These are phyloP conservation scores for Cladochytrium replicatum DNA, from an alignment of 192 early-diverging fungal genomes.

Conservation along the genomic window DNA sequence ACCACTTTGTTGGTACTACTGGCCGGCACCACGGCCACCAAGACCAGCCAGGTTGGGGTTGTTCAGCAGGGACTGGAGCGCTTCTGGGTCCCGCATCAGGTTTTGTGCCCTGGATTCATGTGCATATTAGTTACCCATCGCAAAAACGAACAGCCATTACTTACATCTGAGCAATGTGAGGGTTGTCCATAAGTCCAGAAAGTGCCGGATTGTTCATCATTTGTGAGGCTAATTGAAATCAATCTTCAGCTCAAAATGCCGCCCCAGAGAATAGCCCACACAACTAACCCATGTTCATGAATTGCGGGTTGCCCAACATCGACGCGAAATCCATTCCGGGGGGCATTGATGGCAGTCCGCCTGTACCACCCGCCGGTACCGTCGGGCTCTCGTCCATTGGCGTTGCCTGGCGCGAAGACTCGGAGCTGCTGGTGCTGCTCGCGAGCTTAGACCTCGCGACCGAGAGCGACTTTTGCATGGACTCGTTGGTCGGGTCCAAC, in stretches of 20 bases:
- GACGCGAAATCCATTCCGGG: conserved; percentile 70
- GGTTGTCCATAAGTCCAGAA: conserved; percentile 92
- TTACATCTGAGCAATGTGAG: conserved; percentile 74
- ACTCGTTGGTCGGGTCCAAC: conserved; percentile 65
- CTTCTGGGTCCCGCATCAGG: conserved; percentile 61
- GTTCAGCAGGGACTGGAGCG: conserved; percentile 54
- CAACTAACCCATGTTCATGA: conserved; percentile 80
- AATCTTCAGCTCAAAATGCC: conserved; percentile 1
- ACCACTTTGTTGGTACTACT: too few relatives aligned
- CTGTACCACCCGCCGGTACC: conserved; percentile 37
- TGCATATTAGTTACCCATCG: conserved; percentile 8
- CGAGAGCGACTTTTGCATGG: conserved; percentile 54
- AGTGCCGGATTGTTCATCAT: conserved; percentile 62
- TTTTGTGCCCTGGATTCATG: conserved; percentile 60
- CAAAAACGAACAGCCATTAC: conserved; percentile 2
- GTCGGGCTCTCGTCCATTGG: too few relatives aligned
- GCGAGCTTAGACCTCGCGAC: conserved; percentile 32
- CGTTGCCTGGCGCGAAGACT: conserved; percentile 2
- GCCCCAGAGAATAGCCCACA: not conserved
- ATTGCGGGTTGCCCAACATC: conserved; percentile 84
- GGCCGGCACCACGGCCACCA: too few relatives aligned
- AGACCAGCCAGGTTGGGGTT: conserved; percentile 67
- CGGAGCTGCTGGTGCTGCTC: too few relatives aligned
- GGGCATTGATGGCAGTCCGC: conserved; percentile 31
- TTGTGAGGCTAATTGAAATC: conserved; percentile 7